Evolutionary conservation across 805 yeast genomes (phyloP).

Genomic region (Maudiozyma serrabonitensis): DNA sequence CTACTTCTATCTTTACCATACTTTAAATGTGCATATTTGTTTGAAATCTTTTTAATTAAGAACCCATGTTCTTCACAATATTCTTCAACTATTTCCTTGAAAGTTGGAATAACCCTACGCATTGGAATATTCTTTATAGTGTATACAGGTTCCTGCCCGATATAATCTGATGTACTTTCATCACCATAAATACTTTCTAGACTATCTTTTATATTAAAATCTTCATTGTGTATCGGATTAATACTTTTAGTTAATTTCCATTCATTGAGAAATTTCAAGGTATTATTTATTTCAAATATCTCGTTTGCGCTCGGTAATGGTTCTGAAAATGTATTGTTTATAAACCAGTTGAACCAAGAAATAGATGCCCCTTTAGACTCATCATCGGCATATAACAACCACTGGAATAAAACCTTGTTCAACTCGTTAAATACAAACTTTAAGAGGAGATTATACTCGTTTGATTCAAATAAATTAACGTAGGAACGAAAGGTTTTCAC

Average conservation of each 20-base stretch:
- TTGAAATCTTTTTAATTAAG: conserved; percentile 11
- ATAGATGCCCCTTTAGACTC: conserved; percentile 2
- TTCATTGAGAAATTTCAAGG: conserved; percentile 7
- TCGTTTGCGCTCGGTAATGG: background rate
- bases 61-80: conserved; percentile 46
- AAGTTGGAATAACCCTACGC: conserved; percentile 33
- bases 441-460: conserved; percentile 7
- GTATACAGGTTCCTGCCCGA: conserved; percentile 2
- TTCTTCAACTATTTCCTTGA: conserved; percentile 56
- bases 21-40: conserved; percentile 14
- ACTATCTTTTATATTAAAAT: conserved; percentile 6
- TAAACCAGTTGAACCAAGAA: conserved; percentile 17
- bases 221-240: conserved; percentile 17
- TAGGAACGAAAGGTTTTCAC: conserved; percentile 9
- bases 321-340: conserved; percentile 9
- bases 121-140: conserved; percentile 32
- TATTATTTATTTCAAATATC: background rate
- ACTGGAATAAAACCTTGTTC: conserved; percentile 17
- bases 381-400: conserved; percentile 13
- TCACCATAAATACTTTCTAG: conserved; percentile 1
- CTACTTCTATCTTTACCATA: conserved; percentile 19
- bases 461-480: conserved; percentile 6
- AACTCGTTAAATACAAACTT: conserved; percentile 15
- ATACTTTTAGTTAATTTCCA: background rate
- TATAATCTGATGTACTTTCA: background rate